Conservation (phyloP, 257 asterid genomes). For the Petunia axillaris region DNA sequence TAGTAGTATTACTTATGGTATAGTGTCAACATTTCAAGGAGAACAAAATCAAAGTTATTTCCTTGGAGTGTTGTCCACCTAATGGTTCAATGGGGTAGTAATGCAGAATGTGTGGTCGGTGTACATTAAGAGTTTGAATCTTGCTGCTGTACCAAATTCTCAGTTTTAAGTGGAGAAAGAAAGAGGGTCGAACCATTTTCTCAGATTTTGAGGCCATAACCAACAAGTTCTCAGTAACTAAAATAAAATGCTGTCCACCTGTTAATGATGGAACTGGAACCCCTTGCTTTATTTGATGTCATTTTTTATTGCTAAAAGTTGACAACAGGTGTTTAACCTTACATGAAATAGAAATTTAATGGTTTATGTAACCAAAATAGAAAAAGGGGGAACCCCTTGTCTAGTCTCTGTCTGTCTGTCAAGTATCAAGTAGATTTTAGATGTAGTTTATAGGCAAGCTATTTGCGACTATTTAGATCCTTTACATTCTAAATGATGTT, state of each 20-base stretch:
- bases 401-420: background rate
- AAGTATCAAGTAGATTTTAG: background rate
- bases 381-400: background rate
- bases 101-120: background rate
- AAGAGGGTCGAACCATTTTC: background rate
- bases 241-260: background rate
- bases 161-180: background rate
- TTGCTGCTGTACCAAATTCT: background rate
- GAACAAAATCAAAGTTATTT: background rate
- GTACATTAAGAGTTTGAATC: background rate
- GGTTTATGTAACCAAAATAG: background rate
- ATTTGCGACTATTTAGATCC: background rate
- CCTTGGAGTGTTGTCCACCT: background rate
- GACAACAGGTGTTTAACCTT: background rate
- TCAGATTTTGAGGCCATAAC: background rate
- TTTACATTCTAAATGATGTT: background rate
- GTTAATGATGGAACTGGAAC: conserved; percentile 2
- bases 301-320: background rate
- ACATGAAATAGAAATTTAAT: background rate
- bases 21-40: background rate
- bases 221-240: background rate
- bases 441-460: conserved; percentile 1
- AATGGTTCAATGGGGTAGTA: background rate
- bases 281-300: background rate
- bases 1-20: background rate